Base-by-base conservation (phyloP, 768 basidiomycete species). In the Hysterangium stoloniferum region DNA sequence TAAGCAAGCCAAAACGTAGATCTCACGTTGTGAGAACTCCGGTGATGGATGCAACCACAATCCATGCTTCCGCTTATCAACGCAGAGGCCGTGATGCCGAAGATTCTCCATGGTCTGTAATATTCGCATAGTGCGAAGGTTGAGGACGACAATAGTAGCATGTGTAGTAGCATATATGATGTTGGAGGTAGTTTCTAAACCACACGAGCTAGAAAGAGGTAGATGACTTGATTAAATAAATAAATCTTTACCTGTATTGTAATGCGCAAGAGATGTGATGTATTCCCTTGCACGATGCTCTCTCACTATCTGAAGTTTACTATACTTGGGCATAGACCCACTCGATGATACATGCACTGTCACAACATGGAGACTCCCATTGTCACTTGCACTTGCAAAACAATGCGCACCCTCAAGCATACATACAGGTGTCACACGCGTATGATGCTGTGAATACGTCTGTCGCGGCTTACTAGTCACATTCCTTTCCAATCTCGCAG, bases 21-120 rank as follows among this genome's bases (percentile, higher is more conserved):
- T 99, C 96, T 93, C 94, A 99, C 2, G 98, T 72, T 0, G 87
- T 82, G 11, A 98, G 68, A 12, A 85, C 79, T 4, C 95, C 96
- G 1, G 77, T 79, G 2, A 85, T 79, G 1, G 95, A 96, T 2
- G 90, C 95, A 15, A 87, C 82, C 11, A 96, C 72, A 22, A 95
- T 73, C 95, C 95, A 98, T 5, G 86, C 78, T 77, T 80, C 60
- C 85, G 88, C 29, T 80, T 79, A 62, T 95, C 93, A 40, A 92
- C 64, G 57, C 90, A 95, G 52, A 64, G 34, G 81, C 77, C 0
- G 92, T 87, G 53, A 97, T 89, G 82, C 33, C 82, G 76, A 1
- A 92, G 90, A 59, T 95, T 88, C 56, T 86, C 77, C 78, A 95
- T 80, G 1, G 72, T 78, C 41, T 84, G 83, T 8, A 87, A 62